Evolutionary conservation across 108 stramenopile genomes (phyloP), one percentile per base, ranked within the genome.

Genomic region (Fistulifera pelliculosa): DNA sequence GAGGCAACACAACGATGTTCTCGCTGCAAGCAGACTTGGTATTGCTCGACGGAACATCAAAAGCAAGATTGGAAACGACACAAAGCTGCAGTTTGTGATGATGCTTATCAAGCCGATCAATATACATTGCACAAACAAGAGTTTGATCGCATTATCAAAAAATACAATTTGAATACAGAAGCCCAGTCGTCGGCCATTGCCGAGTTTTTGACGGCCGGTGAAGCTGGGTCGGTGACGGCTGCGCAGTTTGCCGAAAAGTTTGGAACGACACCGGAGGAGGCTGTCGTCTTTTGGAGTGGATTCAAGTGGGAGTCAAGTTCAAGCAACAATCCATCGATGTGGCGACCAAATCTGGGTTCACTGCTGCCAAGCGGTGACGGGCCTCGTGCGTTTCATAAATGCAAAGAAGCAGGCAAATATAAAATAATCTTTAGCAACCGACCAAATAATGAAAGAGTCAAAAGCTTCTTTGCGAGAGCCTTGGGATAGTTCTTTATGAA

Each of bases 241-340:
- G 68, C 68, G 35, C 54, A 66, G 41, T 84, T 84, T 60, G 76
- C 83, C 4, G 66, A 70, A 44, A 75, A 73, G 54, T 84, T 80
- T 54, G 77, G 83, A 11, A 80, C 74, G 74, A 40, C 71, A 14
- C 61, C 69, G 21, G 69, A 68, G 55, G 83, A 84, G 62, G 83
- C 83, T 1, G 79, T 84, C 0, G 79, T 84, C n/a, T 80, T 84
- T 65, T 84, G 43, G 83, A 80, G 68, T 84, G 83, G 83, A 80
- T 84, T 39, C 80, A 84, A 42, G 74, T 80, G 40, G 83, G 83
- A 43, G 64, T 84, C 40, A 73, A 84, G 38, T 84, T 84, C 60
- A 84, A 84, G 53, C 71, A 79, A 55, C 53, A 80, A 62, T 54
- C 75, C 1, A 52, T 83, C 15, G 76, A 80, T 66, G 64, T 54